Evolutionary conservation across 2,329 filamentous ascomycete species (phyloP), one percentile per base, ranked within the genome.

Genomic region (Phialophora macrospora): DNA sequence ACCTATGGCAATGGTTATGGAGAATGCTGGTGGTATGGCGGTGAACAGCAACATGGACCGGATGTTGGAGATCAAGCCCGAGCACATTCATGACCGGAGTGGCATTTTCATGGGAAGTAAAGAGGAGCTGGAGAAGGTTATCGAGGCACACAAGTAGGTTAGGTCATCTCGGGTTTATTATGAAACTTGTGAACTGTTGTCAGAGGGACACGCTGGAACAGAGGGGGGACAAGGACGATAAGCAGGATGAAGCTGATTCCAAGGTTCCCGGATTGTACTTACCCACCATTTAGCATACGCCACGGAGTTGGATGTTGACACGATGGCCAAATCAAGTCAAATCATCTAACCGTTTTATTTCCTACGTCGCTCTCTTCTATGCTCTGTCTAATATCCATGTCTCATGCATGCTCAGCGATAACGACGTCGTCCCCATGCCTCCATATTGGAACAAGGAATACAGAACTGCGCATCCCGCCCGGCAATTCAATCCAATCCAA

Each of bases 1-100:
- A 14, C 95, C 95, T 46, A 99, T 99, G 95, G 95, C 95, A 26
- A 91, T 98, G 89, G 87, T 99, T 6, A 98, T 99, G 79, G 95
- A 99, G 81, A 97, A 99, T 80, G 95, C 95, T 74, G 95, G 95
- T 73, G 95, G 95, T 67, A 89, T 96, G 79, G 95, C 95, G 20
- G 83, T 99, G 62, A 90, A 98, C 80, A 93, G 91, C 80, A 89
- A 91, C 64, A 97, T 97, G 93, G 82, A 87, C 72, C 87, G 94
- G 67, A 93, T 99, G 90, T 83, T 99, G 72, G 89, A 92, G 63
- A 88, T 98, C 48, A 87, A 92, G 0, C 95, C 95, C 1, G 90
- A 96, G 78, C 85, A 92, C 78, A 99, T 99, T 75, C 95, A 99
- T 79, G 95, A 99, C 81, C 87, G 89, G 76, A 93, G 93, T 22